Evolutionary conservation across 176 grass and related monocot genomes (phyloP), one percentile per base, ranked within the genome.

Genomic region (Urochloa ruziziensis): DNA sequence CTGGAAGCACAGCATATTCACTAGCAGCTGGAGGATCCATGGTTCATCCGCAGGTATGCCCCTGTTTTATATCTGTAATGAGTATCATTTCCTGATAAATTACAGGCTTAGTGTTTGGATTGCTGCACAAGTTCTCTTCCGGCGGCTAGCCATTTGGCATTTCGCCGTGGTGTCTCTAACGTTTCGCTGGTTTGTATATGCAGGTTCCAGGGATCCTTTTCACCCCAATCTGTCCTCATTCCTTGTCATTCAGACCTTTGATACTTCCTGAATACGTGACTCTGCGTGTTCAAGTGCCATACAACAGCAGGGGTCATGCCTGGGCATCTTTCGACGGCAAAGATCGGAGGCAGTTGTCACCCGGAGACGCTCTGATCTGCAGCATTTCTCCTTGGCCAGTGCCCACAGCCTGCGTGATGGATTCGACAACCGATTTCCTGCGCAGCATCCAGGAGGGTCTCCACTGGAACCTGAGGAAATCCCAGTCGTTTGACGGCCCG

Each of bases 271-370:
- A 96, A 77, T 99, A 92, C 3, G 97, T 96, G 49, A 92, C 89
- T 2, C 68, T 99, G 49, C 93, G 93, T 0, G 71, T 99, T 11
- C 93, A 99, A 83, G 93, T 94, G 28, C 97, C 97, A 0, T 92
- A 73, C 82, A 99, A 99, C 47, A 99, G 97, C 80, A 87, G 97
- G 48, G 97, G 97, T 0, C 75, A 85, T 32, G 97, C 91, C 1
- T 99, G 97, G 93, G 97, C 97, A 10, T 99, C 97, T 24, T 96
- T 99, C 35, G 97, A 99, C 7, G 97, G 93, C 64, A 99, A 99
- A 80, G 97, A 96, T 62, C 83, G 97, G 32, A 92, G 90, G 77
- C 88, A 88, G 77, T 83, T 99, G 1, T 81, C 89, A 11, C 88
- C 93, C 0, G 97, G 97, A 4, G 97, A 99, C 4, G 91, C 97